Percentiles rank a stretch among this genome's conserved stretches.
phyloP scores from a whole-genome alignment of 257 asterid genomes.

The Fraxinus anomala region DNA sequence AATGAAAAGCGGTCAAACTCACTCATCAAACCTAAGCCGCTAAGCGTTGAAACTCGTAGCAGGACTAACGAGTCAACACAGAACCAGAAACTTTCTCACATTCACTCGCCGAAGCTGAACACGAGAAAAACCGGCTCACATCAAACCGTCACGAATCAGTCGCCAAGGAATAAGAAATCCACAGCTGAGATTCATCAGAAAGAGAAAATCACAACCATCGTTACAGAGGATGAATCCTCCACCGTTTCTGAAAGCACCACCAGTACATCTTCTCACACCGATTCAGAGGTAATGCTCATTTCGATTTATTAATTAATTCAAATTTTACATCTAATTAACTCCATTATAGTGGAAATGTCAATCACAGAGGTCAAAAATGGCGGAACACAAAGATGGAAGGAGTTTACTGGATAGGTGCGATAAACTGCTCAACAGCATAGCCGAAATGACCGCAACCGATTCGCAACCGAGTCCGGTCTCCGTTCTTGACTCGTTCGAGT shows the following conservation, averaged over 20 bases:
- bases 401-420: constrained; percentile 1
- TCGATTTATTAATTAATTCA: constrained; percentile 3
- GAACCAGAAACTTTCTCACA: constrained; percentile 54
- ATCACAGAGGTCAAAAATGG: neutral
- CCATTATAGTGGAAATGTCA: neutral
- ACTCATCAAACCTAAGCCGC: constrained; percentile 52
- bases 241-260: constrained; percentile 75
- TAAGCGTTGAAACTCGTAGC: constrained; percentile 61
- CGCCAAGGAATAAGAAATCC: constrained; percentile 55
- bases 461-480: constrained; percentile 14
- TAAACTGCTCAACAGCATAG: constrained; percentile 1
- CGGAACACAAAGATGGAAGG: neutral
- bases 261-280: constrained; percentile 63
- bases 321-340: neutral
- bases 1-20: constrained; percentile 55
- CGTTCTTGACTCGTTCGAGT: constrained; percentile 36
- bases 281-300: constrained; percentile 61
- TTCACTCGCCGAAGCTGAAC: constrained; percentile 65
- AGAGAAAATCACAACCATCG: constrained; percentile 47
- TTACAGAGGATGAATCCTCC: constrained; percentile 74
- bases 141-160: constrained; percentile 37
- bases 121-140: constrained; percentile 48
- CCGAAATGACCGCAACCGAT: neutral
- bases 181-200: constrained; percentile 43
- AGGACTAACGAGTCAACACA: constrained; percentile 47